phyloP scores from a whole-genome alignment of 345 rosid genomes.

The Gossypium mustelinum region DNA sequence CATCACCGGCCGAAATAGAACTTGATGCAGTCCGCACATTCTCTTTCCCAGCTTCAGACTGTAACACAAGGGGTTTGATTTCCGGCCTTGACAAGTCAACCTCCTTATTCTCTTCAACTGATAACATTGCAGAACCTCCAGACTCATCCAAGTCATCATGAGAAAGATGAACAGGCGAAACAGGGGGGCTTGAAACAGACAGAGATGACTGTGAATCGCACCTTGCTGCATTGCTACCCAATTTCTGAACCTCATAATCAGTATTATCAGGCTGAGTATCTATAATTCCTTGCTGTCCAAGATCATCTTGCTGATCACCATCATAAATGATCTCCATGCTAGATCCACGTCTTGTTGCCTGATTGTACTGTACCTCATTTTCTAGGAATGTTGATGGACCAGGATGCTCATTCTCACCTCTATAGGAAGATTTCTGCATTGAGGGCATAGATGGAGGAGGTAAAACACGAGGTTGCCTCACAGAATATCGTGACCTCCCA shows the following conservation, averaged over 20 bases:
- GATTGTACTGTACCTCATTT: constrained; percentile 38
- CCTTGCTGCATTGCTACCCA: constrained; percentile 44
- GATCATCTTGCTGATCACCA: constrained; percentile 41
- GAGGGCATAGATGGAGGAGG: constrained; percentile 76
- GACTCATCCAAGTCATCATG: constrained; percentile 95
- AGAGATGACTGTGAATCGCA: constrained; percentile 96
- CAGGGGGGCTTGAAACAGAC: constrained; percentile 88
- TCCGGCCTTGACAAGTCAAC: constrained; percentile 30
- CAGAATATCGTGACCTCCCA: constrained; percentile 73
- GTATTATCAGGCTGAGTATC: constrained; percentile 27
- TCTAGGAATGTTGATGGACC: constrained; percentile 52
- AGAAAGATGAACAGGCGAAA: constrained; percentile 83
- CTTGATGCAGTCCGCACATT: constrained; percentile 43
- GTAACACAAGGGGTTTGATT: constrained; percentile 33
- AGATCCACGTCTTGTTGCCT: constrained; percentile 38
- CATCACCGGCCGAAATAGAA: constrained; percentile 62
- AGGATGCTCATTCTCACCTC: constrained; percentile 48
- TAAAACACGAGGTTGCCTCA: constrained; percentile 87
- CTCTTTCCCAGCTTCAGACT: constrained; percentile 41
- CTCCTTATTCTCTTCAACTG: constrained; percentile 45
- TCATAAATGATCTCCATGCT: constrained; percentile 41
- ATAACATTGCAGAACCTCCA: constrained; percentile 49
- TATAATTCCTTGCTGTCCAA: constrained; percentile 30
- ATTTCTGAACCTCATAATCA: constrained; percentile 36
- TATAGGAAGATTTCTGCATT: constrained; percentile 50